Conservation (phyloP, 805 yeast species). For the Nakazawaea ishiwadae region DNA sequence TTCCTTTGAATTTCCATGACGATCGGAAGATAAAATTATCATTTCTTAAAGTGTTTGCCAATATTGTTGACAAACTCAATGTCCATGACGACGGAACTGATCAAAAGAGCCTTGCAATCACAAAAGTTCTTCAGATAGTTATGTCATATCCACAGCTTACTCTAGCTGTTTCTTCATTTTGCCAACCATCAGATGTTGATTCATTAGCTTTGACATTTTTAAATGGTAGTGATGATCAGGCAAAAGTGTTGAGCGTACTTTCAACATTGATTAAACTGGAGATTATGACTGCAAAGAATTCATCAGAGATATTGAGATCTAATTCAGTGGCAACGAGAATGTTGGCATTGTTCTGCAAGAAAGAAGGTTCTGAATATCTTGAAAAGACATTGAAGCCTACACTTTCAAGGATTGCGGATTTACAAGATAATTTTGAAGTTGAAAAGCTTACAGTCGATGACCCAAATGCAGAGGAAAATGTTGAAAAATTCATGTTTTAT, state of each 20-base stretch:
- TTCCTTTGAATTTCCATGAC: constrained; percentile 74
- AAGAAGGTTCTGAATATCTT: constrained; percentile 61
- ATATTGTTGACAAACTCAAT: constrained; percentile 39
- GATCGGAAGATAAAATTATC: constrained; percentile 63
- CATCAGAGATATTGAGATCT: constrained; percentile 72
- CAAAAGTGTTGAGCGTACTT: constrained; percentile 39
- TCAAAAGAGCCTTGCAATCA: constrained; percentile 15
- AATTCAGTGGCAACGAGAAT: constrained; percentile 81
- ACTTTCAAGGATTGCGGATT: constrained; percentile 44
- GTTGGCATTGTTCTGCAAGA: constrained; percentile 63
- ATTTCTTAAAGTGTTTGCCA: constrained; percentile 72
- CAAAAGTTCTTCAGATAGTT: constrained; percentile 12
- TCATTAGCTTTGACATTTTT: constrained; percentile 63
- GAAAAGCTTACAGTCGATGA: constrained; percentile 42
- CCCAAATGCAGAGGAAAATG: constrained; percentile 33
- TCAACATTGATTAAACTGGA: constrained; percentile 55
- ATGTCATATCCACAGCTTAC: constrained; percentile 11
- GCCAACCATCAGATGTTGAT: constrained; percentile 68
- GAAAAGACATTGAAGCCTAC: constrained; percentile 48
- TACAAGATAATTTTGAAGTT: constrained; percentile 56
- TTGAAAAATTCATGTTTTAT: constrained; percentile 49
- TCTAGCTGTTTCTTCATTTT: constrained; percentile 51
- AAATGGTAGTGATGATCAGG: constrained; percentile 43
- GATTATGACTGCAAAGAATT: constrained; percentile 51
- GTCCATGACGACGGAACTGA: constrained; percentile 17